phyloP scores from a whole-genome alignment of 768 basidiomycete genomes.

The Asterophora parasitica region DNA sequence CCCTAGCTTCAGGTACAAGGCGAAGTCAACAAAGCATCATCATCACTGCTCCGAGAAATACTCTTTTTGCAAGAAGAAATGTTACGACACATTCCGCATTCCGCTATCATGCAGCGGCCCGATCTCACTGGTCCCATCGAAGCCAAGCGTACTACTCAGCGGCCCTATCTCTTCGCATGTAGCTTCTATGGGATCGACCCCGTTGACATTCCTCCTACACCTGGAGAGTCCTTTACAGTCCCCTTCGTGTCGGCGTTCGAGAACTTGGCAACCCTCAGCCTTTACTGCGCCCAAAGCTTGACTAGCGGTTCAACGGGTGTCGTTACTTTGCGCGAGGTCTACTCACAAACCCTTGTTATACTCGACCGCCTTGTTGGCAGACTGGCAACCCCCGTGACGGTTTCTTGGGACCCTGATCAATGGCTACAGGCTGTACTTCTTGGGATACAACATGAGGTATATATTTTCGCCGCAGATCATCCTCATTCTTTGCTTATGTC shows the following conservation, averaged over 20 bases:
- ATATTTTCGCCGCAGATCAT: conserved; percentile 15
- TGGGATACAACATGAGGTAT: conserved; percentile 53
- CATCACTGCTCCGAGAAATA: conserved; percentile 33
- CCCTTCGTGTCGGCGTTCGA: conserved; percentile 61
- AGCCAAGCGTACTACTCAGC: conserved; percentile 23
- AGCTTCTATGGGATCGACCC: conserved; percentile 53
- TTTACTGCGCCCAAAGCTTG: conserved; percentile 36
- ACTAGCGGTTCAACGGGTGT: conserved; percentile 26
- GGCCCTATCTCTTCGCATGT: conserved; percentile 54
- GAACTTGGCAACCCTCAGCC: conserved; percentile 44
- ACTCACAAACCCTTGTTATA: conserved; percentile 47
- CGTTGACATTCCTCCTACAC: conserved; percentile 14
- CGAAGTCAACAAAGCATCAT: conserved; percentile 30
- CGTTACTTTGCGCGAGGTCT: conserved; percentile 40
- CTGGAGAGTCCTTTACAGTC: conserved; percentile 25
- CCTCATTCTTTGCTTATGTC: conserved; percentile 3
- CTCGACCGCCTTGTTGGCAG: conserved; percentile 46
- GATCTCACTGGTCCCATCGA: conserved; percentile 35
- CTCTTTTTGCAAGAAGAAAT: conserved; percentile 52
- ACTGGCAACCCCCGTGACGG: conserved; percentile 31
- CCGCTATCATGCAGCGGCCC: conserved; percentile 47
- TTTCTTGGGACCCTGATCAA: conserved; percentile 55
- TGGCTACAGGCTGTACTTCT: conserved; percentile 61
- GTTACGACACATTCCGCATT: conserved; percentile 44
- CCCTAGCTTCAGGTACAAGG: conserved; percentile 32